phyloP scores from a whole-genome alignment of 176 grass and related monocot genomes.

The Oryza australiensis region DNA sequence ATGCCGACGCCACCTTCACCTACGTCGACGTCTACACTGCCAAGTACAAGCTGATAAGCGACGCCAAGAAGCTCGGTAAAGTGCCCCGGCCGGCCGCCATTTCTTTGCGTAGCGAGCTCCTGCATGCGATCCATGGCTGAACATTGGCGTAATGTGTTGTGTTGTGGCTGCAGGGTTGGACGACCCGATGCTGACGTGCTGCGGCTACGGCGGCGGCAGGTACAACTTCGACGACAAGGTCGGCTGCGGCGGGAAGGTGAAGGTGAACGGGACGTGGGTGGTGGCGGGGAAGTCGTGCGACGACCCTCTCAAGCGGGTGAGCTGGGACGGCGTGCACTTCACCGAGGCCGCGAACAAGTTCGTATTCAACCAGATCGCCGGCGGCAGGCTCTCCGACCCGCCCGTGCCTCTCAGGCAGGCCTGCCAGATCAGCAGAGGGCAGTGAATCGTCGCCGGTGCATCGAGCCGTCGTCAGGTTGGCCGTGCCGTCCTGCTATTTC shows the following conservation, averaged over 20 bases:
- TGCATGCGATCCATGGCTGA: not conserved
- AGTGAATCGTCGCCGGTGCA: constrained; percentile 10
- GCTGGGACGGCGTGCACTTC: constrained; percentile 92
- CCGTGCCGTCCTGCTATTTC: not conserved
- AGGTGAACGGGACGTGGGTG: constrained; percentile 68
- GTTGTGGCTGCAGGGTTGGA: constrained; percentile 61
- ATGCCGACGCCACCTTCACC: constrained; percentile 62
- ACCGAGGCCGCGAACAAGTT: constrained; percentile 85
- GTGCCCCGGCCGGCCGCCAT: not conserved
- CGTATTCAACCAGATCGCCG: constrained; percentile 64
- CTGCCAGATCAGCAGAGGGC: constrained; percentile 40
- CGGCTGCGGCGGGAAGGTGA: constrained; percentile 62
- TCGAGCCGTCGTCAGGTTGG: constrained; percentile 12
- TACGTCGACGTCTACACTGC: constrained; percentile 86
- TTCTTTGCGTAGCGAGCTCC: not conserved
- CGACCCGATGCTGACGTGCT: constrained; percentile 67
- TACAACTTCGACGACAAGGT: constrained; percentile 64
- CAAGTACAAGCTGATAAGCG: constrained; percentile 74
- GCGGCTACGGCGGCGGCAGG: constrained; percentile 73
- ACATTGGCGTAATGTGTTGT: not conserved
- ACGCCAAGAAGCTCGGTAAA: constrained; percentile 72
- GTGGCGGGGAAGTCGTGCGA: constrained; percentile 60
- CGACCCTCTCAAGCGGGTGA: constrained; percentile 69
- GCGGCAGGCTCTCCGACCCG: constrained; percentile 49
- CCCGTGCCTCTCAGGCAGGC: constrained; percentile 42